phyloP scores from a whole-genome alignment of 495 filamentous ascomycete genomes.

The Neurospora sp. region DNA sequence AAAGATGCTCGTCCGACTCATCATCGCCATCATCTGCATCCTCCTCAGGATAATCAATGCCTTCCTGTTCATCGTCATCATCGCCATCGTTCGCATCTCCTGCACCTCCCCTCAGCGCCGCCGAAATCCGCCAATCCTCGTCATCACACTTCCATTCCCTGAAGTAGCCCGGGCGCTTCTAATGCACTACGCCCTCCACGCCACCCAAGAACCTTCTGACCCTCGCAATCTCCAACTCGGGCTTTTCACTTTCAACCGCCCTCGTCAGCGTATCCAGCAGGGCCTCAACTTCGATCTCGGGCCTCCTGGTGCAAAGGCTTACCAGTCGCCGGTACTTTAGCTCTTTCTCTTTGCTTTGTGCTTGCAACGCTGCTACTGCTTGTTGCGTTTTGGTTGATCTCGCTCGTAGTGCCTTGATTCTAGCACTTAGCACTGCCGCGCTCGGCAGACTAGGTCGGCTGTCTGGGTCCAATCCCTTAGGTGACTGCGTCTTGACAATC shows the following conservation, averaged over 20 bases:
- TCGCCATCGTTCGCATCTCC: background rate
- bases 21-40: background rate
- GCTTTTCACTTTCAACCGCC: conserved; percentile 66
- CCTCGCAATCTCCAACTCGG: conserved; percentile 56
- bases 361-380: conserved; percentile 44
- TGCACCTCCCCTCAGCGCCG: background rate
- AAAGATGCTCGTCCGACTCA: background rate
- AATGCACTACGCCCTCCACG: conserved; percentile 44
- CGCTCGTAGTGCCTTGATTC: conserved; percentile 39
- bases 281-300: conserved; percentile 54
- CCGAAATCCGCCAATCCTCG: background rate
- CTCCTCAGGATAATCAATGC: background rate
- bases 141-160: background rate
- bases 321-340: conserved; percentile 61
- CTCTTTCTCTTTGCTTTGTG: conserved; percentile 55
- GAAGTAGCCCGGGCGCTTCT: background rate
- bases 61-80: background rate
- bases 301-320: conserved; percentile 54
- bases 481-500: background rate
- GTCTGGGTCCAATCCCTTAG: conserved; percentile 8
- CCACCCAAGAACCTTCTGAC: conserved; percentile 65
- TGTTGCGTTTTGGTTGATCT: conserved; percentile 50
- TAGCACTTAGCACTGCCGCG: conserved; percentile 29
- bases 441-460: conserved; percentile 21
- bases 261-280: conserved; percentile 48